These are phyloP conservation scores for Wickerhamomyces queroliae DNA, from an alignment of 805 yeast genomes.

Conservation along the genomic window DNA sequence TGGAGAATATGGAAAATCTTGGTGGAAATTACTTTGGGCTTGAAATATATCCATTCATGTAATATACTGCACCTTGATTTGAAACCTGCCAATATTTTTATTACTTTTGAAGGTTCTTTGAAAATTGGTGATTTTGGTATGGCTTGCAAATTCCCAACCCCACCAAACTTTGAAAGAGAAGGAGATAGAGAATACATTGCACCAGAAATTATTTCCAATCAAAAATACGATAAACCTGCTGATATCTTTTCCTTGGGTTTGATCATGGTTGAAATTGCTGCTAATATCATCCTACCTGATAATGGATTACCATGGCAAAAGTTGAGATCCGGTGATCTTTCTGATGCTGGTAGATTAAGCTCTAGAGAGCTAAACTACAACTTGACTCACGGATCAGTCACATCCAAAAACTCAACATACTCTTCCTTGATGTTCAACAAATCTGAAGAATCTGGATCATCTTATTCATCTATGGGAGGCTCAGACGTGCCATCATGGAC, in stretches of 20 bases:
- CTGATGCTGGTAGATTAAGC: constrained; percentile 87
- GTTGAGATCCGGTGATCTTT: constrained; percentile 86
- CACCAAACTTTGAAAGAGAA: constrained; percentile 72
- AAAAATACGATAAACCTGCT: constrained; percentile 84
- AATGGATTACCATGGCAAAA: constrained; percentile 97
- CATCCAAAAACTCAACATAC: constrained; percentile 18
- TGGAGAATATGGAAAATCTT: constrained; percentile 97
- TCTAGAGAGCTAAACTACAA: constrained; percentile 53
- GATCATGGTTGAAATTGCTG: constrained; percentile 91
- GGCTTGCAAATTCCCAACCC: constrained; percentile 77
- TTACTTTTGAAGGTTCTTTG: constrained; percentile 89
- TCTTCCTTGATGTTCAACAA: constrained; percentile 17
- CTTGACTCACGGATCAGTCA: constrained; percentile 17
- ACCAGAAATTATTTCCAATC: constrained; percentile 84
- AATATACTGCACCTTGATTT: constrained; percentile 81
- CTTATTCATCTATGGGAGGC: constrained; percentile 21
- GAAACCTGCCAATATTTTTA: constrained; percentile 92
- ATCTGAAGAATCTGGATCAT: constrained; percentile 20
- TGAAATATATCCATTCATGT: constrained; percentile 73
- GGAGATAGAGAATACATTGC: constrained; percentile 98
- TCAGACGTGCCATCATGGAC: constrained; percentile 63
- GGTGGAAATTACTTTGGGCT: constrained; percentile 75
- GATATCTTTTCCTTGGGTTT: constrained; percentile 94
- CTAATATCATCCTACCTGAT: constrained; percentile 90
- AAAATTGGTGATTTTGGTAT: constrained; percentile 97